These are phyloP conservation scores for Clohesyomyces aquaticus DNA, from an alignment of 495 filamentous ascomycete species.

Conservation along the genomic window DNA sequence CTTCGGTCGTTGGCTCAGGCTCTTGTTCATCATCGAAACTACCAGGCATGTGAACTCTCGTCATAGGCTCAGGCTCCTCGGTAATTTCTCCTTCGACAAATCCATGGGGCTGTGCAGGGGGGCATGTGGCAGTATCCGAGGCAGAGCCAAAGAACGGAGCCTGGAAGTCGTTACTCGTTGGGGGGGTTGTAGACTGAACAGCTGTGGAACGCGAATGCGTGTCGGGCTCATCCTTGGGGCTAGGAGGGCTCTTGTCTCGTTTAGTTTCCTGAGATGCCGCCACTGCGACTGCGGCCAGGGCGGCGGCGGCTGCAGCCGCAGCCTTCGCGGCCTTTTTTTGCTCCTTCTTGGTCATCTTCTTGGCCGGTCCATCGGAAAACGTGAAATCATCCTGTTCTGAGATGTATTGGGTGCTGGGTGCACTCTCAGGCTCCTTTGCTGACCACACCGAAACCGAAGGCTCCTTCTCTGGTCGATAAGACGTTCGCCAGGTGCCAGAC, in stretches of 20 bases:
- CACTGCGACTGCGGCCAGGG: conserved; percentile 1
- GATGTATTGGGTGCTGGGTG: conserved; percentile 31
- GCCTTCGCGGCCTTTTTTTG: conserved; percentile 38
- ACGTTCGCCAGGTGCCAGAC: conserved; percentile 24
- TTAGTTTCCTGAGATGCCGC: background rate
- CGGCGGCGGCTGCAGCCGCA: conserved; percentile 13
- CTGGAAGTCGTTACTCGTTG: conserved; percentile 16
- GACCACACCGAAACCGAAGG: conserved; percentile 1
- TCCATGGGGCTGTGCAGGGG: conserved; percentile 7
- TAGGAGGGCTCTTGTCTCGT: background rate
- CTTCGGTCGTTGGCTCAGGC: background rate
- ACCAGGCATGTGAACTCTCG: conserved; percentile 29
- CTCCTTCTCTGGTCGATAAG: conserved; percentile 26
- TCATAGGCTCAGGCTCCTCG: conserved; percentile 13
- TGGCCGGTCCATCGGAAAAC: conserved; percentile 12
- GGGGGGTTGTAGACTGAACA: conserved; percentile 7
- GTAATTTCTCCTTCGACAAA: conserved; percentile 16
- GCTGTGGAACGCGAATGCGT: conserved; percentile 2
- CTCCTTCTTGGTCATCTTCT: conserved; percentile 36
- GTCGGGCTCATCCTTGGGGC: conserved; percentile 12
- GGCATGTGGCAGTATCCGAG: background rate
- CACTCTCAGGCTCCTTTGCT: conserved; percentile 24
- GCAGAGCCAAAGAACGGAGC: conserved; percentile 19
- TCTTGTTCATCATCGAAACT: conserved; percentile 27
- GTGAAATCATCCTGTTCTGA: conserved; percentile 20